A percentile compares a stretch with the other conserved stretches of the same genome.
Evolutionary conservation across 306 rosid species (phyloP).

Genomic region (Cucumis hystrix): DNA sequence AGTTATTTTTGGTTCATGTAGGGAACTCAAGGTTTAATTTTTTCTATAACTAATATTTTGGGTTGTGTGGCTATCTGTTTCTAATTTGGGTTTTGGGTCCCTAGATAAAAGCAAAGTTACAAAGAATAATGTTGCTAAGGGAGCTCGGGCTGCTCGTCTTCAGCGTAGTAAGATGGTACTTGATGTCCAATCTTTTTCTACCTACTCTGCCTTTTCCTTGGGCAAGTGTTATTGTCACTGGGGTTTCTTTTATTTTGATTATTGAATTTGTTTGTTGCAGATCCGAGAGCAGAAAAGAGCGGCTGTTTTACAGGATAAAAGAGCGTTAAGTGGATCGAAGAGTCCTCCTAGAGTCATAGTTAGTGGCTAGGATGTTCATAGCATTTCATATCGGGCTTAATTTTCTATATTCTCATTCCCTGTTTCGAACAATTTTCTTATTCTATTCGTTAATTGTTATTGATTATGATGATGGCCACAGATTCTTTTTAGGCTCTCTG

Average conservation of each 20-base stretch:
- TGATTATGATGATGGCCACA: conserved; percentile 11
- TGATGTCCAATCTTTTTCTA: not conserved
- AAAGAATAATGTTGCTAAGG: conserved; percentile 48
- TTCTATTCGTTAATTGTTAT: not conserved
- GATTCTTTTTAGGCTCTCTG: conserved; percentile 80
- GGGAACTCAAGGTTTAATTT: not conserved
- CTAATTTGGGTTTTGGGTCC: conserved; percentile 8
- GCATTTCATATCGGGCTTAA: not conserved
- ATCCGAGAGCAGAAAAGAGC: conserved; percentile 66
- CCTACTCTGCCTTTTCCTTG: not conserved
- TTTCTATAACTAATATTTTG: not conserved
- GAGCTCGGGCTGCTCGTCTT: conserved; percentile 65
- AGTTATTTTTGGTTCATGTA: not conserved
- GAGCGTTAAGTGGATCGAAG: conserved; percentile 60
- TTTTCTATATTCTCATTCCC: not conserved
- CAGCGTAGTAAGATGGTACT: conserved; percentile 77
- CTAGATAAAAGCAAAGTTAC: conserved; percentile 35
- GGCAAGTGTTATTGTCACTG: not conserved
- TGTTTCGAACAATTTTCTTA: not conserved
- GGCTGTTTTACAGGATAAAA: conserved; percentile 67
- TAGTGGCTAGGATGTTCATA: conserved; percentile 15
- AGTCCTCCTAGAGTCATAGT: conserved; percentile 88
- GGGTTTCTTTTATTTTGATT: not conserved
- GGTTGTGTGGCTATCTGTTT: not conserved
- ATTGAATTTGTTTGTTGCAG: conserved; percentile 18